These are phyloP conservation scores for Tylopilus intermedius DNA, from an alignment of 768 basidiomycete species.

Conservation along the genomic window DNA sequence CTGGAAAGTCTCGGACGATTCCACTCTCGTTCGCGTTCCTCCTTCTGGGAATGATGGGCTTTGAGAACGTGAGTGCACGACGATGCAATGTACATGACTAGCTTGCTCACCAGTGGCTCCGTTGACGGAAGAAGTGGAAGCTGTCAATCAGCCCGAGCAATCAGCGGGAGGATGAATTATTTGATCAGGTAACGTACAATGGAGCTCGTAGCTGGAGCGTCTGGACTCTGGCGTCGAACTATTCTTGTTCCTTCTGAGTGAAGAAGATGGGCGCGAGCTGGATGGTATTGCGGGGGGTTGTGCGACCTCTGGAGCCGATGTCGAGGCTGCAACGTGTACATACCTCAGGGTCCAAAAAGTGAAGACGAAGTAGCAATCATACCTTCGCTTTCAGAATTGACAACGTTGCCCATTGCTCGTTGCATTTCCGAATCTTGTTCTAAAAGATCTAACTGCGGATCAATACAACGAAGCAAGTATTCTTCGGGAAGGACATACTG, in stretches of 20 bases:
- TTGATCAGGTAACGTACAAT: conserved; percentile 13
- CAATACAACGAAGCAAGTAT: neutral
- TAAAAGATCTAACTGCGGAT: conserved; percentile 47
- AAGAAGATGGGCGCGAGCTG: conserved; percentile 13
- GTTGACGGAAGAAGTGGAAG: conserved; percentile 25
- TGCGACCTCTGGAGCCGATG: conserved; percentile 2
- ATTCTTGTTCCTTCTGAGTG: conserved; percentile 6
- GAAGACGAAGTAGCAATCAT: neutral
- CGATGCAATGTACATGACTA: neutral
- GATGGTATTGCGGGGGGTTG: conserved; percentile 6
- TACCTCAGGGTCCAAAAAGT: neutral
- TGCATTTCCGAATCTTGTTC: conserved; percentile 74
- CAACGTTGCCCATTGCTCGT: conserved; percentile 50
- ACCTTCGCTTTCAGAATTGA: conserved; percentile 47
- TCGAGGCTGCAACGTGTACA: conserved; percentile 12
- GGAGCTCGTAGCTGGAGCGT: conserved; percentile 11
- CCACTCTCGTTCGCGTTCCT: conserved; percentile 43
- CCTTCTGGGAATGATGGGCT: conserved; percentile 30
- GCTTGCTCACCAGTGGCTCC: conserved; percentile 21
- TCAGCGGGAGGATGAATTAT: neutral
- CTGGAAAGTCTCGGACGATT: conserved; percentile 32
- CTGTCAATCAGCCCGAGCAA: conserved; percentile 14
- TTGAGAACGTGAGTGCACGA: conserved; percentile 2
- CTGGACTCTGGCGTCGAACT: conserved; percentile 4
- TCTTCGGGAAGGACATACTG: conserved; percentile 36